Evolutionary conservation across 2,329 filamentous ascomycete species (phyloP).

Genomic region (Proliferodiscus dingleyae): DNA sequence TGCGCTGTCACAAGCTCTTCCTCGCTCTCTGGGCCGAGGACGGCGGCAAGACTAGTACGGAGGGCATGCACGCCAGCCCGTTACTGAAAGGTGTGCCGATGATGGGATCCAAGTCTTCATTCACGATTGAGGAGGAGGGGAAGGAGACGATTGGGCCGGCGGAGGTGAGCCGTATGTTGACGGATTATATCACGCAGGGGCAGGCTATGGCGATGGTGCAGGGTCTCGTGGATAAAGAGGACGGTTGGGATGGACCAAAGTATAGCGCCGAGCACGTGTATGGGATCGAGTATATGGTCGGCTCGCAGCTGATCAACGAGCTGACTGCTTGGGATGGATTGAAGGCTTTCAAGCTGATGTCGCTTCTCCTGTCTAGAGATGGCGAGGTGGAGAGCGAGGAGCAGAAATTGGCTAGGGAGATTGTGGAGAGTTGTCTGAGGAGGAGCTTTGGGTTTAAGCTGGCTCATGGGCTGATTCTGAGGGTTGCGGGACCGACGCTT

Average conservation of each 20-base stretch:
- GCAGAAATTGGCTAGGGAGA: conserved; percentile 43
- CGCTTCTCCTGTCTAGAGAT: conserved; percentile 34
- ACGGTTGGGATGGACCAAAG: conserved; percentile 48
- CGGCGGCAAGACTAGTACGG: conserved; percentile 42
- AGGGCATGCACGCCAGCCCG: conserved; percentile 45
- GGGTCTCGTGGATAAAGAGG: conserved; percentile 46
- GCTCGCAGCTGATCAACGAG: conserved; percentile 48
- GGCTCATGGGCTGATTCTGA: conserved; percentile 48
- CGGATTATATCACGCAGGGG: conserved; percentile 54
- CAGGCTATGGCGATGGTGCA: conserved; percentile 48
- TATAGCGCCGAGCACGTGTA: conserved; percentile 47
- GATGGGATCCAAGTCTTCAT: conserved; percentile 23
- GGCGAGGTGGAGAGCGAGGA: conserved; percentile 40
- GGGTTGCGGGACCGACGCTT: conserved; percentile 45
- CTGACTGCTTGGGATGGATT: conserved; percentile 47
- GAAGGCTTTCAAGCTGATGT: conserved; percentile 47
- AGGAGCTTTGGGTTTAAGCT: conserved; percentile 52
- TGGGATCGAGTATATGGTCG: conserved; percentile 45
- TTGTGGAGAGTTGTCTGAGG: conserved; percentile 47
- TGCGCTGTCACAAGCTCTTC: conserved; percentile 44
- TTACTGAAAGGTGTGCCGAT: conserved; percentile 42
- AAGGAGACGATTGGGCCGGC: conserved; percentile 35
- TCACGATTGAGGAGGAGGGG: conserved; percentile 29
- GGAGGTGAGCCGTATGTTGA: conserved; percentile 40
- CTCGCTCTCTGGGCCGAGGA: conserved; percentile 46